Percentiles rank a stretch among this genome's conserved stretches.
Conservation (phyloP, 305 asterid genomes). For the Galium porrigens region DNA sequence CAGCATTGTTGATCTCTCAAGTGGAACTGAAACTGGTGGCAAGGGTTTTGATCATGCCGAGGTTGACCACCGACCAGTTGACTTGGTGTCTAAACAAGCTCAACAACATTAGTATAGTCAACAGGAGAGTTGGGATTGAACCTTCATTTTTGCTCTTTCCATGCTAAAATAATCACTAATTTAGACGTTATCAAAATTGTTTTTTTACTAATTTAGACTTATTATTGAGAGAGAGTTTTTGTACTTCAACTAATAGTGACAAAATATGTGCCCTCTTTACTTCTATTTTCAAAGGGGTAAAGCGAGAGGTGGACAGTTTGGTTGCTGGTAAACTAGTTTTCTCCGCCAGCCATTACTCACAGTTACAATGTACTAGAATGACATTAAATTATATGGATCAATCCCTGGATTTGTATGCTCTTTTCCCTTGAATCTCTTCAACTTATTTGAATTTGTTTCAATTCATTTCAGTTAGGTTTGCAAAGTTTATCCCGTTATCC, state of each 20-base stretch:
- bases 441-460: no score
- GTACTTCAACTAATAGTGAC: neutral
- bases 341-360: neutral
- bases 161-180: no score
- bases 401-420: no score
- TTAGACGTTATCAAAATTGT: no score
- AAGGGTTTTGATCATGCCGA: constrained; percentile 43
- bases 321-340: neutral
- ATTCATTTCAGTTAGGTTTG: no score
- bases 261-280: constrained; percentile 16
- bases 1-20: constrained; percentile 26
- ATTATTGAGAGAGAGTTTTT: neutral
- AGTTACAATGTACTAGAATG: neutral
- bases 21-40: constrained; percentile 53
- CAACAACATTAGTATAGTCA: constrained; percentile 35
- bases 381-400: no score
- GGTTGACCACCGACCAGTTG: constrained; percentile 39
- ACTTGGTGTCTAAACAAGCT: constrained; percentile 65
- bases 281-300: constrained; percentile 15
- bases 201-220: constrained; percentile 2
- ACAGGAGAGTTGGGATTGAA: constrained; percentile 41
- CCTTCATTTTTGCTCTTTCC: constrained; percentile 64
- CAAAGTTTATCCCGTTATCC: no score
- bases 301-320: constrained; percentile 13
- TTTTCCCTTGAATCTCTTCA: no score